Percentiles rank a stretch among this genome's conserved stretches.
Conservation (phyloP, 2,329 filamentous ascomycete species). For the Calonectria pseudoreteaudii region DNA sequence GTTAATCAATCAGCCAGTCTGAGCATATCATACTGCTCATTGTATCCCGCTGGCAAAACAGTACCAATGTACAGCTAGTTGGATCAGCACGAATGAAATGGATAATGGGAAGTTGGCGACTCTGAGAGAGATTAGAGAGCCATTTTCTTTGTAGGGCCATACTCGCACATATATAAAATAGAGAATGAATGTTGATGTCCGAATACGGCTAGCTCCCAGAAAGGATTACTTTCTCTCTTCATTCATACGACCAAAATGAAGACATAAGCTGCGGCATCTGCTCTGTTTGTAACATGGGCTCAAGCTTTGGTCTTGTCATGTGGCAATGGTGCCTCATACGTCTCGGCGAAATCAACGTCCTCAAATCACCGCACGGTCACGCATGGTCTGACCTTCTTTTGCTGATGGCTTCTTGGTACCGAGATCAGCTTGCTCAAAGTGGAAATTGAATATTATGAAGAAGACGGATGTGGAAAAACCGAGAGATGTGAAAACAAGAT, state of each 20-base stretch:
- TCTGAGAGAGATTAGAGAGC: not conserved
- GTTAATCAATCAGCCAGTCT: not conserved
- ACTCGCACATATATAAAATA: not conserved
- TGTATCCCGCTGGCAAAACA: not conserved
- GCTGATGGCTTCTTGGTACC: conserved; percentile 27
- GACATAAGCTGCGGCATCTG: not conserved
- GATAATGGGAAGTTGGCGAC: not conserved
- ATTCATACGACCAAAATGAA: not conserved
- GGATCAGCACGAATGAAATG: not conserved
- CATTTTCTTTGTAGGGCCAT: too few species aligned
- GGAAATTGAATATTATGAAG: conserved; percentile 34
- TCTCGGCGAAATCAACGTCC: not conserved
- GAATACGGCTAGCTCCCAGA: not conserved
- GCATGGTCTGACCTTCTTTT: conserved; percentile 16
- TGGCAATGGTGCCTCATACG: too few species aligned
- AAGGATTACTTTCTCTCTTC: too few species aligned
- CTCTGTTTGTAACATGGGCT: not conserved
- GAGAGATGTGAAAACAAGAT: conserved; percentile 34
- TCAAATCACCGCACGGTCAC: not conserved
- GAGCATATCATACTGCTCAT: not conserved
- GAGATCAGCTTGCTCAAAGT: conserved; percentile 21
- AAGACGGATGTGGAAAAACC: conserved; percentile 23
- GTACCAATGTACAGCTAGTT: not conserved
- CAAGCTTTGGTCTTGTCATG: not conserved
- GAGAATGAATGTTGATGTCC: too few species aligned